Evolutionary conservation across 805 yeast genomes (phyloP), one percentile per base, ranked within the genome.

Genomic region (Saturnispora saitoi): DNA sequence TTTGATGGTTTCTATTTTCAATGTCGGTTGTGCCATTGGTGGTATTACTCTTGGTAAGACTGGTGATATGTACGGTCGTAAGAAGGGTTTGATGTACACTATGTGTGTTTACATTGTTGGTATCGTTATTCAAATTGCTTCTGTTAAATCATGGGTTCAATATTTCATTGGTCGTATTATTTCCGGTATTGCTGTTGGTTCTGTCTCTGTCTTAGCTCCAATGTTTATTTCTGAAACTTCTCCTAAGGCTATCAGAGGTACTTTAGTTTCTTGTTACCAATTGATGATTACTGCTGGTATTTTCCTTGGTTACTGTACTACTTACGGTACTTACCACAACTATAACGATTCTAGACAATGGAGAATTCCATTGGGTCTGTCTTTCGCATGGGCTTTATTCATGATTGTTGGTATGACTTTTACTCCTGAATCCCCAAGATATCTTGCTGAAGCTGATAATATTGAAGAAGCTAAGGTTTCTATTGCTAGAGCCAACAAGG

Each of bases 351-450:
- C 80, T 12, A 68, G 73, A 54, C 80, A 78, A 62, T 83, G 88
- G 87, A 73, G 85, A 70, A 73, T 80, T 53, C 86, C 87, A 47
- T 68, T 81, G 57, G 70, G 70, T 54, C 52, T 67, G 48, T 71
- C 76, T 59, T 73, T 72, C 53, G 73, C 67, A 58, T 70, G 83
- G 83, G 76, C 78, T 58, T 57, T 67, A 45, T 58, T 76, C 43
- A 69, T 76, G 70, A 66, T 72, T 37, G 52, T 60, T 30, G 81
- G 78, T 60, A 73, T 75, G 79, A 52, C 71, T 26, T 69, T 71
- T 54, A 78, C 80, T 75, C 87, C 88, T 32, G 89, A 82, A 67
- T 78, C 86, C 31, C 84, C 88, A 53, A 69, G 85, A 59, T 82
- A 62, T 67, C 72, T 82, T 65, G 70, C 78, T 52, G 78, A 74